A percentile compares a stretch with the other conserved stretches of the same genome.
phyloP scores from a whole-genome alignment of 2,329 filamentous ascomycete genomes.

The Botrytis porri region DNA sequence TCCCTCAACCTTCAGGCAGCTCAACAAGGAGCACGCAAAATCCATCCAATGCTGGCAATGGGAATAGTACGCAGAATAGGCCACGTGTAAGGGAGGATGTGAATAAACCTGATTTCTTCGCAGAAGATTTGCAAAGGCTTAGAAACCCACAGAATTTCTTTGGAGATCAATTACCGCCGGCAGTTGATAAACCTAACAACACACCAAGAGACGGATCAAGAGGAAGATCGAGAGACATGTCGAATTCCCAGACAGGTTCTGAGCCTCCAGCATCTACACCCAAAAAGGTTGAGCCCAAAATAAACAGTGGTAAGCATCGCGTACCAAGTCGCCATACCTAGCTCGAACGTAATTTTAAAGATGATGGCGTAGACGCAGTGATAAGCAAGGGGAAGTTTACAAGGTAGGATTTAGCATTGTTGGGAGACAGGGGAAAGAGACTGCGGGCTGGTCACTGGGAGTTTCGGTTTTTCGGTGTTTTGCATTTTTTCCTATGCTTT shows the following conservation, averaged over 20 bases:
- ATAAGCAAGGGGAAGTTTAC: accelerated
- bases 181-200: accelerated
- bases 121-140: too few relatives aligned
- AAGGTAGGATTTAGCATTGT: neutral
- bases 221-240: neutral
- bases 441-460: neutral
- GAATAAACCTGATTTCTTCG: too few relatives aligned
- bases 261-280: neutral
- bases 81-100: too few relatives aligned
- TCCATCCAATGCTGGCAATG: too few relatives aligned
- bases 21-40: too few relatives aligned
- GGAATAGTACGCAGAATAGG: too few relatives aligned
- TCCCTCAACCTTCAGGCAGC: neutral
- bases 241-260: neutral
- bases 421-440: neutral
- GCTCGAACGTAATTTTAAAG: accelerated
- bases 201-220: neutral
- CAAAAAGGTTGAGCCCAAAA: neutral
- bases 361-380: too few relatives aligned
- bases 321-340: neutral
- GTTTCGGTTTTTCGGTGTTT: neutral
- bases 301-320: too few relatives aligned
- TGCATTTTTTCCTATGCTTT: neutral
- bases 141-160: too few relatives aligned
- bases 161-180: too few relatives aligned